Conservation (phyloP, 208 protist species). For the Angomonas ambiguus region DNA sequence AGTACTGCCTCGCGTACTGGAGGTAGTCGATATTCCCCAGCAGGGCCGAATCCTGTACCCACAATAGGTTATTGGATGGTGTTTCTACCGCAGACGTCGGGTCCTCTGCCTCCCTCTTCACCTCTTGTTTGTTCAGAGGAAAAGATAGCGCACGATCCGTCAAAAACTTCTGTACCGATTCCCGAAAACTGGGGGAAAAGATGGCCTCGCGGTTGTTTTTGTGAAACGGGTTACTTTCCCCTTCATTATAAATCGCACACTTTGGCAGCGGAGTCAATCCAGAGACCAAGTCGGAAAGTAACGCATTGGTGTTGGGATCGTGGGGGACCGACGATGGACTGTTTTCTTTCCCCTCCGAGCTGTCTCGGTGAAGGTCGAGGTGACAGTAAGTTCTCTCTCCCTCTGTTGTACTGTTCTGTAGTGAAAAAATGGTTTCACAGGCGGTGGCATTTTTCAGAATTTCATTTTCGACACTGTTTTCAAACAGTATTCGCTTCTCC, state of each 20-base stretch:
- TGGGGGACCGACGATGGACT: no score
- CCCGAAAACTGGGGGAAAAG: background rate
- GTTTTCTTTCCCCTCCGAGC: no score
- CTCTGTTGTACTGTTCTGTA: no score
- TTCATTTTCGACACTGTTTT: no score
- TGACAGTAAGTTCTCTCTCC: no score
- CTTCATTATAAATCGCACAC: background rate
- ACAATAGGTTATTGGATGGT: no score
- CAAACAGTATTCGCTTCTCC: conserved; percentile 1
- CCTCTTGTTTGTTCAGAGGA: background rate
- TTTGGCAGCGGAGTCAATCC: background rate
- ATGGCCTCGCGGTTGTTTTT: background rate
- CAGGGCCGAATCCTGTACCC: background rate
- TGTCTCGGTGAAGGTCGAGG: no score
- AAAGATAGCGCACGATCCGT: background rate
- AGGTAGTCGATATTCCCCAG: background rate
- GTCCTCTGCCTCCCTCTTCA: background rate
- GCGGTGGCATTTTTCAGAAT: no score
- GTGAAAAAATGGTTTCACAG: no score
- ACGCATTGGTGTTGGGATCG: no score
- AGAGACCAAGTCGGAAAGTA: no score
- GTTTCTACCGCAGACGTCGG: no score
- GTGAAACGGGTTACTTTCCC: background rate
- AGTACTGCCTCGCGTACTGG: background rate
- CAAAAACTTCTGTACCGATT: background rate